These are phyloP conservation scores for Herpetospermum pedunculosum DNA, from an alignment of 306 rosid genomes.

Conservation along the genomic window DNA sequence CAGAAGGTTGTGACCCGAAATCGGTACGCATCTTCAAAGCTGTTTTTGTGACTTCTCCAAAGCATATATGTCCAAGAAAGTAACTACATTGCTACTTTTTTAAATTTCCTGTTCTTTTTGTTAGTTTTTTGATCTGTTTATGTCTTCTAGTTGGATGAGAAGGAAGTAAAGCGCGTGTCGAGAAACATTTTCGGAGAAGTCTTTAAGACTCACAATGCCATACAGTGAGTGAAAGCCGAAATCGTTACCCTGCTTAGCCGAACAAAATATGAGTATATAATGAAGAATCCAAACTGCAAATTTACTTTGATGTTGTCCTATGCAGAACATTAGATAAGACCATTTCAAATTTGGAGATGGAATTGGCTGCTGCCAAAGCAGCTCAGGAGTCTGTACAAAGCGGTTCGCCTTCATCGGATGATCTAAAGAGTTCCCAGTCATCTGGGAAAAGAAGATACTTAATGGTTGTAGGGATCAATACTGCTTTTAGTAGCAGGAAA, in stretches of 20 bases:
- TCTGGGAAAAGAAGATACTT: conserved; percentile 56
- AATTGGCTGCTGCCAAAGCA: conserved; percentile 84
- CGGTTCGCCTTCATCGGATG: conserved; percentile 59
- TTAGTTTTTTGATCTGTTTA: background rate
- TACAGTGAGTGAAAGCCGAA: conserved; percentile 43
- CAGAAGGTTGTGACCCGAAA: conserved; percentile 73
- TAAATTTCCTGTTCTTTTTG: background rate
- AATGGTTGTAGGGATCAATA: conserved; percentile 89
- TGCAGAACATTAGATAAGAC: conserved; percentile 76
- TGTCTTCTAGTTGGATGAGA: conserved; percentile 52
- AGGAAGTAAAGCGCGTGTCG: conserved; percentile 52
- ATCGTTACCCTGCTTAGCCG: background rate
- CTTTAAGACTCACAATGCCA: conserved; percentile 59
- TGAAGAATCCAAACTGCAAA: background rate
- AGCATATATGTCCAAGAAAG: background rate
- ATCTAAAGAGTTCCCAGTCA: conserved; percentile 28
- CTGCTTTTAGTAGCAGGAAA: conserved; percentile 97
- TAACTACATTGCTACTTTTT: conserved; percentile 6
- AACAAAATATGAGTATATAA: background rate
- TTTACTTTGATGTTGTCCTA: background rate
- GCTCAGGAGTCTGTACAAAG: conserved; percentile 60
- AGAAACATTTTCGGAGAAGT: conserved; percentile 43
- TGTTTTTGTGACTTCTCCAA: background rate
- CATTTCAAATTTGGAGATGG: conserved; percentile 91
- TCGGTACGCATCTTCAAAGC: conserved; percentile 36